Base-by-base conservation (phyloP, 352 stramenopile genomes). In the Pythium volutum region DNA sequence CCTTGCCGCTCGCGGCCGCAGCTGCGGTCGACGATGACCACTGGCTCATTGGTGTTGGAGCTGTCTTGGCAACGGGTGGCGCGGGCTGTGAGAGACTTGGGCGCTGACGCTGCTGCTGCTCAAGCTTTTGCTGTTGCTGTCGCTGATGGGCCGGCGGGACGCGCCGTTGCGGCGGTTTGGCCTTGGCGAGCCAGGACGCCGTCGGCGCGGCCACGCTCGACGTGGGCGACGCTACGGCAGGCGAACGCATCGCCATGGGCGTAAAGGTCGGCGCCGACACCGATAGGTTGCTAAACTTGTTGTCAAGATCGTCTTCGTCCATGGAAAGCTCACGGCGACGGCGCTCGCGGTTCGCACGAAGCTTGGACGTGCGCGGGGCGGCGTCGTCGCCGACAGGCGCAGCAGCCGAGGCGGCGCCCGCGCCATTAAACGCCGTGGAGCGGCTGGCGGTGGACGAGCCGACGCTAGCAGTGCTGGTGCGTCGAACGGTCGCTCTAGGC, bases 231-330 rank as follows among this genome's bases (percentile, higher is more conserved):
- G 53, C 26, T 20, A 23, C 36, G 11, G 34, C 53, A 3, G 54
- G 6, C 5, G 70, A 27, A 4, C 61, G 50, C 55, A 57, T 45
- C 2, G 46, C 43, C 18, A 47, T 36, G 16, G 63, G 59, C 15
- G 45, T 81, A 49, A 91, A 91, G 27, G 68, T 75, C 0, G 79
- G 77, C 36, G 81, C 81, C 11, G 69, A 65, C 16, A 82, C 68
- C 26, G 79, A 79, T 22, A 87, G 66, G 33, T 77, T 77, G 42
- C 79, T 78, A 45, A 91, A 87, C 52, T 77, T 80, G 63, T 85
- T 66, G 61, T 88, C 74, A 27, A 91, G 68, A 42, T 91, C 79
- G 23, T 85, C 77, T 22, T 77, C 76, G 51, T 84, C 75, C 47
- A 81, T 62, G 46, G 70, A 87, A 33, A 69, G 77, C 56, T 87